These are phyloP conservation scores for Podila epicladia DNA, from an alignment of 192 early-diverging fungal species.

Conservation along the genomic window DNA sequence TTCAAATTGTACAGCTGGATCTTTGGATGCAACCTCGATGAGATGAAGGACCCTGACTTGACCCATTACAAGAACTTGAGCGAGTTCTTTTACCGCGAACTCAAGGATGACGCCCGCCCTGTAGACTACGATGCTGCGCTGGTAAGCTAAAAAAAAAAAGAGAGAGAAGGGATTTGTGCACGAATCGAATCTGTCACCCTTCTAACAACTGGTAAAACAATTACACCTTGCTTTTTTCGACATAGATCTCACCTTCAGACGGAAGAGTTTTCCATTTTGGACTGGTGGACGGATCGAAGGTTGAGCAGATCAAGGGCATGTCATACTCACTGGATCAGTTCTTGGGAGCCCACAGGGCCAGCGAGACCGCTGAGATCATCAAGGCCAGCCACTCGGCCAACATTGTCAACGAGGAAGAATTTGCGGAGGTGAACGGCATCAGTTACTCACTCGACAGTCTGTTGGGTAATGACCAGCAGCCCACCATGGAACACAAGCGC, in stretches of 20 bases:
- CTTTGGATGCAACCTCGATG: conserved; percentile 93
- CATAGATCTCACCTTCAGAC: conserved; percentile 86
- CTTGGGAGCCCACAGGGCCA: conserved; percentile 66
- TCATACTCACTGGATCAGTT: conserved; percentile 91
- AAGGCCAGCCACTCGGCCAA: conserved; percentile 66
- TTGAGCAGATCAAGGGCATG: conserved; percentile 96
- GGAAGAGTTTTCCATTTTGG: conserved; percentile 93
- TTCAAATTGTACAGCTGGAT: conserved; percentile 83
- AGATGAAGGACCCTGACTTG: conserved; percentile 90
- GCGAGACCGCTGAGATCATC: conserved; percentile 46
- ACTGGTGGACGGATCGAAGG: conserved; percentile 73
- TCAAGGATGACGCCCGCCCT: conserved; percentile 81
- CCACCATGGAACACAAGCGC: conserved; percentile 45
- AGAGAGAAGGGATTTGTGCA: too few relatives aligned
- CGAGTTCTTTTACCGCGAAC: conserved; percentile 93
- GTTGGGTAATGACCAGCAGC: conserved; percentile 61
- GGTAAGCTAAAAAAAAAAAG: conserved; percentile 39
- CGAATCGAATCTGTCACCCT: neutral
- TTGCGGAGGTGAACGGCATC: conserved; percentile 90
- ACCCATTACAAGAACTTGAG: conserved; percentile 84
- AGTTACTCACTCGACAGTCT: conserved; percentile 82
- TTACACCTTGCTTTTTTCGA: neutral
- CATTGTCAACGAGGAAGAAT: conserved; percentile 81
- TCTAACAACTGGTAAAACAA: neutral
- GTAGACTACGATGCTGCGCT: conserved; percentile 73